phyloP scores from a whole-genome alignment of 352 stramenopile species.

The Peronospora tabacina region DNA sequence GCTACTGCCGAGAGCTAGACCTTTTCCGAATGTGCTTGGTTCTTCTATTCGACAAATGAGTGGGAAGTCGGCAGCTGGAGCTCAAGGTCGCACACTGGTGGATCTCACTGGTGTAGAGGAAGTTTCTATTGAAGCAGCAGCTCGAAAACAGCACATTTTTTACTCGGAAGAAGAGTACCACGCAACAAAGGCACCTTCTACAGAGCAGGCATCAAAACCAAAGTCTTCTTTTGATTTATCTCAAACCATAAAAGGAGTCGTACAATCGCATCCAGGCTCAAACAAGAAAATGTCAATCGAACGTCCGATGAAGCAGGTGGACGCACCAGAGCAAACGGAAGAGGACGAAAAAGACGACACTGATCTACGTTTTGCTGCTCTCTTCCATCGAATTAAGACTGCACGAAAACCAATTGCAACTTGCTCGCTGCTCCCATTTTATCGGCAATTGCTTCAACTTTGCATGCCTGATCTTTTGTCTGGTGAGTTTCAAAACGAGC shows the following conservation, averaged over 20 bases:
- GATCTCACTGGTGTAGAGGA: conserved; percentile 42
- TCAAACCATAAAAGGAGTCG: conserved; percentile 57
- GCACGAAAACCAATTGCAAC: conserved; percentile 63
- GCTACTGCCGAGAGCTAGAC: conserved; percentile 10
- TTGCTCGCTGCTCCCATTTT: conserved; percentile 77
- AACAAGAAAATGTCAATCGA: conserved; percentile 16
- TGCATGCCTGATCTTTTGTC: conserved; percentile 69
- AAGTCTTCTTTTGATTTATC: conserved; percentile 51
- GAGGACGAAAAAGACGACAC: conserved; percentile 51
- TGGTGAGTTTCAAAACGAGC: conserved; percentile 51
- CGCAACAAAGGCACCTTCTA: conserved; percentile 13
- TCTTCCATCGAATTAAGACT: conserved; percentile 80
- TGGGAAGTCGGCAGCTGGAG: conserved; percentile 47
- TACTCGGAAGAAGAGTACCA: conserved; percentile 61
- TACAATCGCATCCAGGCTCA: conserved; percentile 37
- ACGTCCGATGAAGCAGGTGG: conserved; percentile 5
- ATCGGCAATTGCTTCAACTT: conserved; percentile 67
- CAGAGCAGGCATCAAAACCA: conserved; percentile 19
- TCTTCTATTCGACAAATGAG: conserved; percentile 39
- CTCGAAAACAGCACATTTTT: conserved; percentile 64
- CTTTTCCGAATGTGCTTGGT: conserved; percentile 12
- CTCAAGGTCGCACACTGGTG: conserved; percentile 34
- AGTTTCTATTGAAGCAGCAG: conserved; percentile 38
- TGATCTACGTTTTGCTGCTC: conserved; percentile 43
- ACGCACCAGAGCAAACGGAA: conserved; percentile 17